Evolutionary conservation across 345 rosid species (phyloP).

Genomic region (Rhizophora mangle): DNA sequence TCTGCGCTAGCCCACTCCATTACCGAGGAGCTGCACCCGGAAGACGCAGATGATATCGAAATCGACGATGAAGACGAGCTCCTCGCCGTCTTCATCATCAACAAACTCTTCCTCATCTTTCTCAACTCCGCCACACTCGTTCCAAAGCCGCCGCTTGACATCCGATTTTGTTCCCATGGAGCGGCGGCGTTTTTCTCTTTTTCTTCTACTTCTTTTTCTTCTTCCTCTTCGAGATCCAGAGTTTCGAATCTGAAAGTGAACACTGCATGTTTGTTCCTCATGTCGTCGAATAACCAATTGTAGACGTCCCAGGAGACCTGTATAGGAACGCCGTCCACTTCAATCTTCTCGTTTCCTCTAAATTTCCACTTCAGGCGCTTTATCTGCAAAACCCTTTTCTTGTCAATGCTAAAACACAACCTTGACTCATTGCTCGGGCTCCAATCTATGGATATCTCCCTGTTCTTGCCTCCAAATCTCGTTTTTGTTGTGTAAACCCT

Average conservation of each 20-base stretch:
- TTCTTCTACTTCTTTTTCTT: slow-evolving; percentile 4
- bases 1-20: slow-evolving; percentile 91
- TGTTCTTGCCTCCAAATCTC: slow-evolving; percentile 63
- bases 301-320: slow-evolving; percentile 96
- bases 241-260: slow-evolving; percentile 87
- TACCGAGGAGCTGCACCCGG: slow-evolving; percentile 74
- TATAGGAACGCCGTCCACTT: slow-evolving; percentile 61
- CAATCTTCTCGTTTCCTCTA: slow-evolving; percentile 78
- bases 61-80: slow-evolving; percentile 80
- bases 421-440: slow-evolving; percentile 52
- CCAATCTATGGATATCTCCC: slow-evolving; percentile 71
- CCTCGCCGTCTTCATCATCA: slow-evolving; percentile 51
- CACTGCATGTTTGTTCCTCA: slow-evolving; percentile 51
- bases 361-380: slow-evolving; percentile 90
- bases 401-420: slow-evolving; percentile 59
- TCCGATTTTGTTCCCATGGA: slow-evolving; percentile 34
- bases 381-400: slow-evolving; percentile 53
- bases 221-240: slow-evolving; percentile 25
- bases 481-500: slow-evolving; percentile 61
- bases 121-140: slow-evolving; percentile 65
- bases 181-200: slow-evolving; percentile 23
- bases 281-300: slow-evolving; percentile 77
- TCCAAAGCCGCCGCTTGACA: slow-evolving; percentile 37
- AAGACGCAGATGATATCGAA: slow-evolving; percentile 81
- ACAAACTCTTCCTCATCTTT: slow-evolving; percentile 73